Evolutionary conservation across 2,329 filamentous ascomycete species (phyloP).

Genomic region (Microcyclosporella mali): DNA sequence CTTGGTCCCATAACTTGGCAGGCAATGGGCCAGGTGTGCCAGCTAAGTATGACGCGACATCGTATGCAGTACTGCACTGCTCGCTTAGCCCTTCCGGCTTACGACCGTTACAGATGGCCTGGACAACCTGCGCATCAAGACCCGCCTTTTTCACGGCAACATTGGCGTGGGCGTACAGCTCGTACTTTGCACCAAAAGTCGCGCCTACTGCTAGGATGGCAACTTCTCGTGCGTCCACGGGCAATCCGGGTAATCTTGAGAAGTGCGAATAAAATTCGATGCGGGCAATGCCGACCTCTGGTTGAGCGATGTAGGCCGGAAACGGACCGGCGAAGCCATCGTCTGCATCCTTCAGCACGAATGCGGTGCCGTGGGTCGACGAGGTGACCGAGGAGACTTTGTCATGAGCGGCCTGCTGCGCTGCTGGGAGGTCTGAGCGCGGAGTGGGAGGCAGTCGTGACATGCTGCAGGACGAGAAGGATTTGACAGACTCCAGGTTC

Average conservation of each 20-base stretch:
- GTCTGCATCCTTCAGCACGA: slow-evolving; percentile 10
- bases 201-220: slow-evolving; percentile 21
- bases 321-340: slow-evolving; percentile 9
- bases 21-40: slow-evolving; percentile 17
- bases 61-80: slow-evolving; percentile 17
- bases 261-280: slow-evolving; percentile 14
- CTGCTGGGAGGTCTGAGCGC: slow-evolving; percentile 6
- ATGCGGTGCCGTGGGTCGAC: slow-evolving; percentile 5
- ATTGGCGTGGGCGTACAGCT: slow-evolving; percentile 21
- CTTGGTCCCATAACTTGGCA: slow-evolving; percentile 14
- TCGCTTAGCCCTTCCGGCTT: slow-evolving; percentile 19
- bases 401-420: slow-evolving; percentile 8
- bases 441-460: slow-evolving; percentile 7
- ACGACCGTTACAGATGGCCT: slow-evolving; percentile 12
- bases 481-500: too few relatives aligned
- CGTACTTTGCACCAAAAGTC: slow-evolving; percentile 19
- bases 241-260: slow-evolving; percentile 12
- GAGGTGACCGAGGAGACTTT: not conserved
- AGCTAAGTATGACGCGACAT: slow-evolving; percentile 18
- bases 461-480: too few relatives aligned
- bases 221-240: slow-evolving; percentile 18
- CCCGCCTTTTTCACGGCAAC: slow-evolving; percentile 14
- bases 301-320: slow-evolving; percentile 5
- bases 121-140: slow-evolving; percentile 11
- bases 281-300: slow-evolving; percentile 10